phyloP scores from a whole-genome alignment of 345 rosid species.

The Gynandropsis gynandra region DNA sequence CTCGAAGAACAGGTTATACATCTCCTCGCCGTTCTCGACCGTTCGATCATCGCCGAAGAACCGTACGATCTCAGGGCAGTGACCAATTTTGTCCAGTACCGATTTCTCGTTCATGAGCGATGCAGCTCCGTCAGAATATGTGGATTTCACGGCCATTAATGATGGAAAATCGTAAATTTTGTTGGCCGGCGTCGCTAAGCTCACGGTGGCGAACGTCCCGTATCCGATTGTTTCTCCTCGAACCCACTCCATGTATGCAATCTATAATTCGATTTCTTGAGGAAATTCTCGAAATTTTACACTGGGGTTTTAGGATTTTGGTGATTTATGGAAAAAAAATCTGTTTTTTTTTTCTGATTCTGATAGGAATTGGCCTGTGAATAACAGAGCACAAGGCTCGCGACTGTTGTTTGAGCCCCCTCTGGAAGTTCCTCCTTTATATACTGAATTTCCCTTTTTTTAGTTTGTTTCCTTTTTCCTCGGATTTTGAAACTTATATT shows the following conservation, averaged over 20 bases:
- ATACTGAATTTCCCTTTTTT: conserved; percentile 13
- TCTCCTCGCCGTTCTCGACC: conserved; percentile 34
- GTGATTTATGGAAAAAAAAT: too few relatives aligned
- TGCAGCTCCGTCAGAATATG: conserved; percentile 26
- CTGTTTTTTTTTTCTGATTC: background rate
- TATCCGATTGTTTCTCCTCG: conserved; percentile 59
- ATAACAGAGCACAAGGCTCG: conserved; percentile 15
- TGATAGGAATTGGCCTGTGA: background rate
- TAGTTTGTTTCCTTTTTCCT: background rate
- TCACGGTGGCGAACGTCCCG: conserved; percentile 64
- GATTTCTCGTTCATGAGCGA: conserved; percentile 50
- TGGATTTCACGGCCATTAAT: conserved; percentile 62
- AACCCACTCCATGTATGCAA: conserved; percentile 44
- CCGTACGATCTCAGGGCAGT: conserved; percentile 40
- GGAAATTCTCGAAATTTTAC: background rate
- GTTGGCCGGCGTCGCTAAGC: conserved; percentile 33
- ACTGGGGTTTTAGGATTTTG: background rate
- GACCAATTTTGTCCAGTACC: conserved; percentile 33
- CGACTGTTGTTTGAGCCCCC: conserved; percentile 12
- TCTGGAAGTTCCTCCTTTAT: conserved; percentile 19
- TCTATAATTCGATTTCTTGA: background rate
- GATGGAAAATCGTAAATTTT: conserved; percentile 26
- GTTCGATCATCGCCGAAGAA: conserved; percentile 47
- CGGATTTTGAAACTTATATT: background rate
- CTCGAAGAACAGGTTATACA: conserved; percentile 58